Conservation (phyloP, 2,329 filamentous ascomycete genomes). For the Monilinia laxa region DNA sequence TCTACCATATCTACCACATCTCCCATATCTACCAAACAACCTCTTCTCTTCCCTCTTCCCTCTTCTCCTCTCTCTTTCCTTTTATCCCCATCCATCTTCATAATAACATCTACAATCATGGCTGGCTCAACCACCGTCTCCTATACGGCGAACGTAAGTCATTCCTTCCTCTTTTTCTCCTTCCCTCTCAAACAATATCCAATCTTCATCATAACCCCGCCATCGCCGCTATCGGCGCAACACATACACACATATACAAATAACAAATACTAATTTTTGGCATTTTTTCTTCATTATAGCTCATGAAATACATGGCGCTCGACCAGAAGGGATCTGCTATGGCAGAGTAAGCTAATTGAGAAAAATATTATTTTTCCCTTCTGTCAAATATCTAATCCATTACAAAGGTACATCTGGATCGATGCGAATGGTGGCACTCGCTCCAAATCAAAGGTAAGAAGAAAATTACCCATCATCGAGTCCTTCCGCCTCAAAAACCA, state of each 20-base stretch:
- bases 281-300: slow-evolving; percentile 51
- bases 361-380: slow-evolving; percentile 42
- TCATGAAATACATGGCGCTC: slow-evolving; percentile 88
- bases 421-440: slow-evolving; percentile 79
- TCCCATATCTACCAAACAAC: no score
- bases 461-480: slow-evolving; percentile 42
- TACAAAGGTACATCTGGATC: slow-evolving; percentile 78
- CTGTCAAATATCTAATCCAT: slow-evolving; percentile 22
- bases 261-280: background rate
- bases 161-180: background rate
- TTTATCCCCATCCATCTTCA: background rate
- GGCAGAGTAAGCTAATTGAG: slow-evolving; percentile 83
- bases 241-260: background rate
- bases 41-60: no score
- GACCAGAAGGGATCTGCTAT: slow-evolving; percentile 87
- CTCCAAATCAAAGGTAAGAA: slow-evolving; percentile 92
- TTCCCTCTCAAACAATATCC: no score
- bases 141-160: slow-evolving; percentile 45
- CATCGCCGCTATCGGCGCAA: slow-evolving; percentile 5
- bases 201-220: slow-evolving; percentile 14
- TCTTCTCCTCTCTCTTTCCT: no score
- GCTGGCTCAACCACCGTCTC: slow-evolving; percentile 39
- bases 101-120: slow-evolving; percentile 34
- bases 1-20: no score
- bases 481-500: slow-evolving; percentile 10